These are phyloP conservation scores for Paramyrothecium sp. DNA, from an alignment of 2,329 filamentous ascomycete species.

Conservation along the genomic window DNA sequence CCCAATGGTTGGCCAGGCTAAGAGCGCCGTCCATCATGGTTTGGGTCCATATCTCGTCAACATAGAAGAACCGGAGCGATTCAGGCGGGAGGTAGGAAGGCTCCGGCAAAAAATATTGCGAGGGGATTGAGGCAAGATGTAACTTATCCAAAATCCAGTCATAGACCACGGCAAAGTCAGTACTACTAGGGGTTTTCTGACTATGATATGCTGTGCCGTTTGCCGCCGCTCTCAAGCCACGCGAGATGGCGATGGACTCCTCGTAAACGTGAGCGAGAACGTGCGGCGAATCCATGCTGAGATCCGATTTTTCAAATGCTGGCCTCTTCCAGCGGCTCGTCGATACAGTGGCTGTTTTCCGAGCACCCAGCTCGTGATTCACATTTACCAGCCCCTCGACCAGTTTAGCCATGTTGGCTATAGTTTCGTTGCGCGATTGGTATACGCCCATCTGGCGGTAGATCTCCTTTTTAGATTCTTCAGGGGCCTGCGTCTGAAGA, in stretches of 20 bases:
- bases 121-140: constrained; percentile 31
- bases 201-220: too few relatives aligned
- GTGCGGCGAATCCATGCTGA: too few relatives aligned
- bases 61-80: constrained; percentile 33
- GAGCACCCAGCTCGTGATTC: too few relatives aligned
- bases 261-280: background rate
- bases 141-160: constrained; percentile 32
- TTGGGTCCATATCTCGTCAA: constrained; percentile 36
- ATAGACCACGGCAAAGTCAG: constrained; percentile 33
- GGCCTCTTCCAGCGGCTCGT: too few relatives aligned
- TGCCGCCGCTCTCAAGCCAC: background rate
- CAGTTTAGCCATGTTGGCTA: too few relatives aligned
- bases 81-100: constrained; percentile 28
- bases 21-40: constrained; percentile 38
- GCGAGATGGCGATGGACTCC: background rate
- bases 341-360: too few relatives aligned
- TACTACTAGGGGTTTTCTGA: constrained; percentile 23
- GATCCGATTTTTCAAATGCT: too few relatives aligned
- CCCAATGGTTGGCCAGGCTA: constrained; percentile 31
- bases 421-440: too few relatives aligned
- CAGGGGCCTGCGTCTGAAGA: background rate
- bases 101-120: constrained; percentile 35
- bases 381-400: too few relatives aligned
- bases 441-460: too few relatives aligned
- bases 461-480: too few relatives aligned